Percentiles rank a stretch among this genome's conserved stretches.
Evolutionary conservation across 225 moss, liverwort and hornwort species (phyloP).

Genomic region (Ulota crispa): DNA sequence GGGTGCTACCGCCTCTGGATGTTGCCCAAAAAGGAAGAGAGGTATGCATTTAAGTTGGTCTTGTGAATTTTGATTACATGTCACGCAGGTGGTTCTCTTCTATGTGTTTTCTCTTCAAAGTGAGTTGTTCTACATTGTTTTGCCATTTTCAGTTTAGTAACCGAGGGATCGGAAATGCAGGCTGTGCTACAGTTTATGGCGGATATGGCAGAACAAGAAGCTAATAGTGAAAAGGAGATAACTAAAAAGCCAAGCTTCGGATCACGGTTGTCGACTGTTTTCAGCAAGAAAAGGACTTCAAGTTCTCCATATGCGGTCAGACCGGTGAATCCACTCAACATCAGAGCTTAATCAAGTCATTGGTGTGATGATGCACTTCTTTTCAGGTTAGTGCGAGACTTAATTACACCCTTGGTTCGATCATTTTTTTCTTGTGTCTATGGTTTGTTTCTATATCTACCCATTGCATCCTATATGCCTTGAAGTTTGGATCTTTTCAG

Average conservation of each 20-base stretch:
- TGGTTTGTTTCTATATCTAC: background rate
- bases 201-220: slow-evolving; percentile 12
- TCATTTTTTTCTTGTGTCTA: background rate
- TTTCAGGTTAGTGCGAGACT: slow-evolving; percentile 30
- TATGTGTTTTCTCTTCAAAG: background rate
- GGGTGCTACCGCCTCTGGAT: slow-evolving; percentile 61
- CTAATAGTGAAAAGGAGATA: slow-evolving; percentile 13
- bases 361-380: slow-evolving; percentile 18
- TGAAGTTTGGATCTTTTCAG: background rate
- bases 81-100: background rate
- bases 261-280: slow-evolving; percentile 27
- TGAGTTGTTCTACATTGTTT: slow-evolving; percentile 6
- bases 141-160: slow-evolving; percentile 9
- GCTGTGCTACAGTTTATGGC: slow-evolving; percentile 51
- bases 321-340: slow-evolving; percentile 30
- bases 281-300: slow-evolving; percentile 37
- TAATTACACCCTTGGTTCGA: background rate
- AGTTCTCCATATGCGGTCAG: slow-evolving; percentile 31
- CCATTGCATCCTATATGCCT: background rate
- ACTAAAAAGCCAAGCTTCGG: slow-evolving; percentile 32
- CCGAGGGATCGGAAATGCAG: slow-evolving; percentile 30
- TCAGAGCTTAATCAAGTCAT: slow-evolving; percentile 32
- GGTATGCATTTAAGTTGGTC: slow-evolving; percentile 31
- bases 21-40: slow-evolving; percentile 50
- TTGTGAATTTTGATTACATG: background rate